phyloP scores from a whole-genome alignment of 176 grass and related monocot species.

The Ampelocalamus luodianensis region DNA sequence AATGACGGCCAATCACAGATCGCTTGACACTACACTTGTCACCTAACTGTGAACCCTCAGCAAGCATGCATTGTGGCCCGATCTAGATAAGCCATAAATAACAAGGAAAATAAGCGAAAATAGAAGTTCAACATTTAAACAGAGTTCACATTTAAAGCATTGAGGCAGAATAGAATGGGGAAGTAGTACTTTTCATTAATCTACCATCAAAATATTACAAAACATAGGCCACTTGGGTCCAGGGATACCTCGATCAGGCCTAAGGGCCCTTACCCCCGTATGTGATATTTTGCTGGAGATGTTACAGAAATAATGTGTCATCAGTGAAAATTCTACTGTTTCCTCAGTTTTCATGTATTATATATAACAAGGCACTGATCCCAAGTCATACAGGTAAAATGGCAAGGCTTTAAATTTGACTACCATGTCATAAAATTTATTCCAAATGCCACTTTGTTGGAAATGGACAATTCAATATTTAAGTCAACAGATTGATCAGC shows the following conservation, averaged over 20 bases:
- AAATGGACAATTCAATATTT: background rate
- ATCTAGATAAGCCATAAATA: conserved; percentile 57
- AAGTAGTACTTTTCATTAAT: background rate
- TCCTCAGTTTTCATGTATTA: conserved; percentile 15
- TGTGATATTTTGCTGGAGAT: background rate
- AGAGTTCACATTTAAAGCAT: background rate
- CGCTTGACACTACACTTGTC: conserved; percentile 98
- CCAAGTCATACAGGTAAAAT: background rate
- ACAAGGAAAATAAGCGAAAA: conserved; percentile 33
- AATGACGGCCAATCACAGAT: conserved; percentile 95
- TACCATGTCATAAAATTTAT: background rate
- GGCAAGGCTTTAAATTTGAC: background rate
- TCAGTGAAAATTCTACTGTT: conserved; percentile 3
- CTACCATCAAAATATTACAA: conserved; percentile 16
- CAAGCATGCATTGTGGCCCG: conserved; percentile 94
- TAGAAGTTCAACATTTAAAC: background rate
- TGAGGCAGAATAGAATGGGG: background rate
- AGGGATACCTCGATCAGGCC: too few relatives aligned
- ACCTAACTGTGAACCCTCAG: conserved; percentile 91
- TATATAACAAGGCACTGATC: background rate
- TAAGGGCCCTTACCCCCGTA: too few relatives aligned
- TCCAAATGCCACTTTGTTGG: background rate
- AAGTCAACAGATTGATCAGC: conserved; percentile 8
- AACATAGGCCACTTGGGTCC: background rate
- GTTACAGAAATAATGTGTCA: background rate